phyloP scores from a whole-genome alignment of 2,329 filamentous ascomycete species.

The Chrysoporthe austroafricana region DNA sequence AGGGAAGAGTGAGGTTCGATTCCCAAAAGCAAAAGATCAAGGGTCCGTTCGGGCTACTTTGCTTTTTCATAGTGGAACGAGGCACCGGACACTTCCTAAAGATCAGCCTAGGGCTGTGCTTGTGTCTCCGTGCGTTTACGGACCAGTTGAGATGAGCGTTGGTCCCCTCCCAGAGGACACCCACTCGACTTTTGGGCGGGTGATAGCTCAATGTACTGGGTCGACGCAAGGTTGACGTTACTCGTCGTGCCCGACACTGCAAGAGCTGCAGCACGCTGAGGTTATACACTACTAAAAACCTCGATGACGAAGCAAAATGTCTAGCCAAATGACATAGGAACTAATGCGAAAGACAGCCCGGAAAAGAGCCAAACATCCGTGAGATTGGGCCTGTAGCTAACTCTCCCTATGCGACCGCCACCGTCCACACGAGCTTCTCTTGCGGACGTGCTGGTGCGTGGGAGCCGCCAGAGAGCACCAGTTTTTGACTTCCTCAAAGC shows the following conservation, averaged over 20 bases:
- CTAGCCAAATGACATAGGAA: background rate
- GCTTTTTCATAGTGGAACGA: background rate
- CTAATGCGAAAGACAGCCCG: background rate
- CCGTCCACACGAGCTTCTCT: background rate
- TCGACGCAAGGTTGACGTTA: background rate
- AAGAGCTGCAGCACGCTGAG: background rate
- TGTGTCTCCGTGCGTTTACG: background rate
- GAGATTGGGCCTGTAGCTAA: background rate
- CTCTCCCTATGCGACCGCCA: too few species aligned
- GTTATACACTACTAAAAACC: background rate
- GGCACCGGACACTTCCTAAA: background rate
- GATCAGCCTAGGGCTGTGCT: background rate
- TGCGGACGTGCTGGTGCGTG: too few species aligned
- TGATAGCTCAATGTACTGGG: background rate
- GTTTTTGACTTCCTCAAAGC: background rate
- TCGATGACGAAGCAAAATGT: background rate
- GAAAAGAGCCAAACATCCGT: background rate
- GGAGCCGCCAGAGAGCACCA: too few species aligned
- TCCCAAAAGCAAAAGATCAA: background rate
- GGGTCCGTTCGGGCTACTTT: background rate
- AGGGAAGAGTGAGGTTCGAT: background rate
- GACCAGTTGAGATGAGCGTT: background rate
- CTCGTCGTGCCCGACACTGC: background rate
- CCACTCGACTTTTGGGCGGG: background rate
- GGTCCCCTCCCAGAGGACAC: background rate